A percentile compares a stretch with the other conserved stretches of the same genome.
Conservation (phyloP, 1,139 yeast genomes). For the Taphrina populina region DNA sequence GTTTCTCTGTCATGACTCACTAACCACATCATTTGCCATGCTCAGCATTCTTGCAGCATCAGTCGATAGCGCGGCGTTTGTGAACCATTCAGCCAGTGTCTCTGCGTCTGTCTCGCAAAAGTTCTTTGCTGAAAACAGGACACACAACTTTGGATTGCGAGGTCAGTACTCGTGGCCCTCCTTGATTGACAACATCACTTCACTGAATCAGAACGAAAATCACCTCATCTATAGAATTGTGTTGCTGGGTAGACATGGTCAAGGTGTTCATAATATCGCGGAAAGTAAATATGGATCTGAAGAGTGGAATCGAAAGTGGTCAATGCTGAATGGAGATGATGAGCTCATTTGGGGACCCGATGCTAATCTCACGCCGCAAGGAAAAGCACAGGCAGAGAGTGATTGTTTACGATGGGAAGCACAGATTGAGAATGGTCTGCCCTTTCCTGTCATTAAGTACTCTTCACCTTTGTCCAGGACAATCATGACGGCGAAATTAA, state of each 20-base stretch:
- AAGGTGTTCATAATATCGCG: constrained; percentile 70
- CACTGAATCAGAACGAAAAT: background rate
- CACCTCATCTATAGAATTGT: constrained; percentile 9
- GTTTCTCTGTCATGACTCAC: too few relatives aligned
- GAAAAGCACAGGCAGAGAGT: constrained; percentile 54
- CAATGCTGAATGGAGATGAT: constrained; percentile 57
- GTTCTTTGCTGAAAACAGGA: constrained; percentile 2
- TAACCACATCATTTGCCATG: too few relatives aligned
- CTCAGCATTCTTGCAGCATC: too few relatives aligned
- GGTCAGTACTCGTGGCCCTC: constrained; percentile 6
- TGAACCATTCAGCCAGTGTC: background rate
- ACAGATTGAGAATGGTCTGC: constrained; percentile 45
- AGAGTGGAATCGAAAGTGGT: constrained; percentile 50
- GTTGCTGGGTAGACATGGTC: constrained; percentile 59
- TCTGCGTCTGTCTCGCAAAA: background rate
- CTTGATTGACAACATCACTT: background rate
- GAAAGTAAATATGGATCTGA: constrained; percentile 55
- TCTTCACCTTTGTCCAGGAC: constrained; percentile 39
- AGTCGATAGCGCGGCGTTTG: too few relatives aligned
- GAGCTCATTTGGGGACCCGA: constrained; percentile 66
- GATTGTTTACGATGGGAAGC: constrained; percentile 52
- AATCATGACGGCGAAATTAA: background rate
- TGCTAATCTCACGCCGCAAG: constrained; percentile 61
- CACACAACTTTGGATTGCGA: constrained; percentile 21
- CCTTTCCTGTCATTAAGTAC: constrained; percentile 29